Evolutionary conservation across 2,329 filamentous ascomycete species (phyloP), one percentile per base, ranked within the genome.

Genomic region (Hyphodiscus sp.): DNA sequence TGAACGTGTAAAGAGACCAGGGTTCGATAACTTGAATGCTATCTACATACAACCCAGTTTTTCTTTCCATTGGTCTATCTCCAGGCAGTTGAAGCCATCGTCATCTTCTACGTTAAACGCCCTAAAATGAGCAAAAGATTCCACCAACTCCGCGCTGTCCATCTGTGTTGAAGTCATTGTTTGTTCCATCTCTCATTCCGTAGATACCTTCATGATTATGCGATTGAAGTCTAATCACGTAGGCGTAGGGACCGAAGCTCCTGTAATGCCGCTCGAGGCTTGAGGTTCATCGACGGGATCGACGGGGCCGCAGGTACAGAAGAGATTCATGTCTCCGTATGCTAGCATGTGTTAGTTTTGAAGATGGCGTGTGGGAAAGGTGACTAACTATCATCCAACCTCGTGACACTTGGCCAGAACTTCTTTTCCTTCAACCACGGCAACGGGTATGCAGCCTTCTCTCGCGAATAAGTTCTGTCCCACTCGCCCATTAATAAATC

Each of bases 261-360:
- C 60, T 13, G 61, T 63, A 20, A 65, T 65, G 10, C 55, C 62
- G 20, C 33, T 38, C 16, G 11, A n/a, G 20, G 52, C 47, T 23
- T 60, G 54, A 41, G 44, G 50, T 29, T 63, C 55, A 16, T 68
- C 65, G 41, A 65, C 58, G 11, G 61, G 47, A 20, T 90, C 87
- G 8, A 95, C 88, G 0, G 91, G 90, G 41, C 89, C 87, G 70
- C 91, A 96, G 10, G 90, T 95, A 77, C 91, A 96, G 79, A 96
- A 96, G 57, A 96, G 81, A 74, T 96, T 95, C 66, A 86, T 81
- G 68, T 96, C 91, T 55, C 91, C 91, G 66, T 89, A 96, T 13
- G 89, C 89, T 92, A 62, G 30, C 19, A 19, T 19, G 5, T 46
- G 33, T 64, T 57, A 61, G 60, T 47, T 29, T 19, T 41, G 48